A percentile compares a stretch with the other conserved stretches of the same genome.
phyloP scores from a whole-genome alignment of 257 asterid species.

The Hygrophila difformis region DNA sequence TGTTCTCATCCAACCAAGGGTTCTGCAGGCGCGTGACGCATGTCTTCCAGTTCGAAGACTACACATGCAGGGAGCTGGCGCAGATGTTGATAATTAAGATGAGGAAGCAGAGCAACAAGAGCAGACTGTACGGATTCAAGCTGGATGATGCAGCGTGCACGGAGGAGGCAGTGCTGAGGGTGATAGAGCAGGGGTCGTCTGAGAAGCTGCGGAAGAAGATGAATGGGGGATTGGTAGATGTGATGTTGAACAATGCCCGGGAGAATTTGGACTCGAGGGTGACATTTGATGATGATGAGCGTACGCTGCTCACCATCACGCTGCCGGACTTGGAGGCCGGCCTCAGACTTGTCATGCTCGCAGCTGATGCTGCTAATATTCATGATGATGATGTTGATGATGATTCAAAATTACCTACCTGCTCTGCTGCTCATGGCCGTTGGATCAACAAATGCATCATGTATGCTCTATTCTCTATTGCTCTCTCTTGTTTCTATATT shows the following conservation, averaged over 20 bases:
- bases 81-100: slow-evolving; percentile 70
- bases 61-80: slow-evolving; percentile 54
- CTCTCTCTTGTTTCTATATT: too few relatives aligned
- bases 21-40: slow-evolving; percentile 81
- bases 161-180: slow-evolving; percentile 31
- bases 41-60: slow-evolving; percentile 62
- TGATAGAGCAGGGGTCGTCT: slow-evolving; percentile 40
- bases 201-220: slow-evolving; percentile 62
- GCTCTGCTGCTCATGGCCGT: too few relatives aligned
- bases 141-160: slow-evolving; percentile 51
- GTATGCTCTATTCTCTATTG: too few relatives aligned
- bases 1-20: slow-evolving; percentile 70
- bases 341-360: too few relatives aligned
- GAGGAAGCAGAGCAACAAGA: slow-evolving; percentile 43
- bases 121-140: slow-evolving; percentile 56
- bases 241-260: slow-evolving; percentile 64
- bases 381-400: too few relatives aligned
- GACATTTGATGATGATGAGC: too few relatives aligned
- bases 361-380: too few relatives aligned
- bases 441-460: too few relatives aligned
- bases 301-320: too few relatives aligned
- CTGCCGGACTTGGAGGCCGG: too few relatives aligned
- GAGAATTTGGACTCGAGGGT: slow-evolving; percentile 70
- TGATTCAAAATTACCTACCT: too few relatives aligned
- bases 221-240: slow-evolving; percentile 83